phyloP scores from a whole-genome alignment of 176 grass and related monocot genomes.

The Triticum urartu region DNA sequence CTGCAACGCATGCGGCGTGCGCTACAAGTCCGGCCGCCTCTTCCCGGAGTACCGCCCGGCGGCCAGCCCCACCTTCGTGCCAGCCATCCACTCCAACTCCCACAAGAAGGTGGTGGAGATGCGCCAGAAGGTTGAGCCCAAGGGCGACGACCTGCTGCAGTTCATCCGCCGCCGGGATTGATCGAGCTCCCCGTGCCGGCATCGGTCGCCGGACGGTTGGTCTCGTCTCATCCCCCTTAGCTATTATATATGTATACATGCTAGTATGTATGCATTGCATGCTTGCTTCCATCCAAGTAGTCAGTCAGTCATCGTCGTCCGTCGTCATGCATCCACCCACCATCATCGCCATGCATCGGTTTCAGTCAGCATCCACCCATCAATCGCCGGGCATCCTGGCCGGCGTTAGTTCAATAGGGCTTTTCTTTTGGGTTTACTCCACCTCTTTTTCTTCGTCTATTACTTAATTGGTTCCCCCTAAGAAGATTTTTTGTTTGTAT shows the following conservation, averaged over 20 bases:
- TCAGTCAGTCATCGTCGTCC: constrained; percentile 44
- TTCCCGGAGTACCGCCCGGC: constrained; percentile 98
- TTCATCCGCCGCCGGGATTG: constrained; percentile 79
- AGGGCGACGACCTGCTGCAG: constrained; percentile 58
- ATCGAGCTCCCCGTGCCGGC: constrained; percentile 6
- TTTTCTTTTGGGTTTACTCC: constrained; percentile 48
- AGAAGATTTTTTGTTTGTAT: constrained; percentile 81
- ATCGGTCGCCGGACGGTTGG: constrained; percentile 2
- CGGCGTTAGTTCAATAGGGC: constrained; percentile 45
- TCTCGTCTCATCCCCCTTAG: constrained; percentile 49
- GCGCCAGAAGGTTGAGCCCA: constrained; percentile 52
- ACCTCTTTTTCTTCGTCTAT: constrained; percentile 58
- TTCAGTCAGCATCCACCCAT: constrained; percentile 47
- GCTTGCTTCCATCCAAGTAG: constrained; percentile 45
- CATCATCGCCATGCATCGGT: constrained; percentile 44
- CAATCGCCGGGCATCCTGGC: constrained; percentile 26
- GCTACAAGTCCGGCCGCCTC: constrained; percentile 95
- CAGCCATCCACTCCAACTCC: constrained; percentile 86
- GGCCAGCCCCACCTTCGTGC: constrained; percentile 92
- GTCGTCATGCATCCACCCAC: constrained; percentile 27
- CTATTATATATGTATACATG: constrained; percentile 73
- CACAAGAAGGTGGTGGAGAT: constrained; percentile 99
- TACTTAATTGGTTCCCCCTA: constrained; percentile 80
- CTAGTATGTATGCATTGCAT: constrained; percentile 73
- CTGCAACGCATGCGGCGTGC: constrained; percentile 96